These are phyloP conservation scores for Mycena venus DNA, from an alignment of 768 basidiomycete genomes.

Conservation along the genomic window DNA sequence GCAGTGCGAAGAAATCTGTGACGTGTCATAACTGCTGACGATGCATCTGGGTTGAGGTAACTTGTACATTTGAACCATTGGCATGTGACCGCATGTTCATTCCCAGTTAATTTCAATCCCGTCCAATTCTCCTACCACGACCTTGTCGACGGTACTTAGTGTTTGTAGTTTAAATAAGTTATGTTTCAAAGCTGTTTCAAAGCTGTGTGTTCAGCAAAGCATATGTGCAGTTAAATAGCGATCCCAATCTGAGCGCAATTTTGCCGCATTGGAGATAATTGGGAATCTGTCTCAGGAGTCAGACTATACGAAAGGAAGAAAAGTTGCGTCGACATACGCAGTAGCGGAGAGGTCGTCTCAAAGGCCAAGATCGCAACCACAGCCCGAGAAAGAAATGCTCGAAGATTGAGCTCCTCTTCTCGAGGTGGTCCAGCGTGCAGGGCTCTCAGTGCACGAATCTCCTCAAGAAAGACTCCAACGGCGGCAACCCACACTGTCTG, in stretches of 20 bases:
- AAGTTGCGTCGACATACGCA: neutral
- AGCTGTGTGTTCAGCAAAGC: no score
- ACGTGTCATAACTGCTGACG: no score
- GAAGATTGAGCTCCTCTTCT: constrained; percentile 17
- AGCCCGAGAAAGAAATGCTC: constrained; percentile 7
- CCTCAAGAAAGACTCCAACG: constrained; percentile 24
- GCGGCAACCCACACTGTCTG: constrained; percentile 25
- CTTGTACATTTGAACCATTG: no score
- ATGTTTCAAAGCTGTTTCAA: no score
- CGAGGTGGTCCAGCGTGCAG: neutral
- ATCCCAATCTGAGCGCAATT: neutral
- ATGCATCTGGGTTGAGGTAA: no score
- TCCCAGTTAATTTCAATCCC: no score
- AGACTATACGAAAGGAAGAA: neutral
- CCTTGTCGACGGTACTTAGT: no score
- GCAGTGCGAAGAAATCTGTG: no score
- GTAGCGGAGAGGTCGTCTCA: neutral
- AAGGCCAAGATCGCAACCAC: constrained; percentile 9
- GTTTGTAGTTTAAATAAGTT: no score
- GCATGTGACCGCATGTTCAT: no score
- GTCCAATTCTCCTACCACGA: no score
- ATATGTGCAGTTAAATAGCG: neutral
- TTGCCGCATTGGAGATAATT: constrained; percentile 8
- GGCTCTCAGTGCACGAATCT: neutral
- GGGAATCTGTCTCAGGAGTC: neutral